Evolutionary conservation across 345 rosid genomes (phyloP).

Genomic region (Corchorus olitorius): DNA sequence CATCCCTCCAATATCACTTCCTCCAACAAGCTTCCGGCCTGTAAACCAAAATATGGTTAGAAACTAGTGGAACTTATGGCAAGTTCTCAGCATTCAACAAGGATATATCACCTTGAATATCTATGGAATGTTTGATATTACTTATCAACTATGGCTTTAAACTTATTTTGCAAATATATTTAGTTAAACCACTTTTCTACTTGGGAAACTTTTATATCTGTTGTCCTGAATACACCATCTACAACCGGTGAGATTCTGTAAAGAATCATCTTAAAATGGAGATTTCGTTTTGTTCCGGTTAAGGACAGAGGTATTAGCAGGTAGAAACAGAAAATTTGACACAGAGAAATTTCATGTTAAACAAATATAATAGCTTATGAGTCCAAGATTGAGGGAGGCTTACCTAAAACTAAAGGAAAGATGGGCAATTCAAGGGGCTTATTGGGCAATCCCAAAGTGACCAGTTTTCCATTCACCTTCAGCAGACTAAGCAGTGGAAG

Average conservation of each 20-base stretch:
- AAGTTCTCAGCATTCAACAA: not conserved
- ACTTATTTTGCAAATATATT: not conserved
- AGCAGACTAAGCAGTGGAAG: conserved; percentile 65
- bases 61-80: not conserved
- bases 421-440: conserved; percentile 81
- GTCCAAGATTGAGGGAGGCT: not conserved
- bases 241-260: not conserved
- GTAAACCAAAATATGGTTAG: not conserved
- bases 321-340: not conserved
- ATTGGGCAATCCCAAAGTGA: conserved; percentile 71
- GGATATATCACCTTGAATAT: not conserved
- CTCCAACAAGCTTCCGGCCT: conserved; percentile 83
- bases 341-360: not conserved
- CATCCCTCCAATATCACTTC: conserved; percentile 78
- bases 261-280: not conserved
- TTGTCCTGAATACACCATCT: not conserved
- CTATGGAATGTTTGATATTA: not conserved
- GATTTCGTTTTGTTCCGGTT: not conserved
- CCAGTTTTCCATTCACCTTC: conserved; percentile 71
- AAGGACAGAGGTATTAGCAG: not conserved
- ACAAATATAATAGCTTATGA: not conserved
- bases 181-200: not conserved
- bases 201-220: not conserved
- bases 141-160: not conserved
- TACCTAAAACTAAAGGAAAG: conserved; percentile 73